Conservation (phyloP, 2,329 filamentous ascomycete species). For the Fusarium sp. region DNA sequence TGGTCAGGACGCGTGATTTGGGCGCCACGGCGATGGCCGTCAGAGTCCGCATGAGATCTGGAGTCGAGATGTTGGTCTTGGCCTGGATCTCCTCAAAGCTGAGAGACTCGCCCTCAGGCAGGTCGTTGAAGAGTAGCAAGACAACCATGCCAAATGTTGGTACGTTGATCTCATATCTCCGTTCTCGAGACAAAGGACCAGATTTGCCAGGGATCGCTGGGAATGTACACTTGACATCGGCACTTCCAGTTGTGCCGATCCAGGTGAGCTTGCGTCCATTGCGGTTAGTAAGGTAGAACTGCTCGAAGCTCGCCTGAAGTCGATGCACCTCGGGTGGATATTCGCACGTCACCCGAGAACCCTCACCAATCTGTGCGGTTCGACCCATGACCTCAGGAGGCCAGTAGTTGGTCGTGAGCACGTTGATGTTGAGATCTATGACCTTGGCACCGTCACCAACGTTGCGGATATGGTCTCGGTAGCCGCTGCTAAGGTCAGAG, state of each 20-base stretch:
- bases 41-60: conserved; percentile 78
- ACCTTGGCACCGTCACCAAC: conserved; percentile 58
- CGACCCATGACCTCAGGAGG: conserved; percentile 85
- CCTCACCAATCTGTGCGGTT: conserved; percentile 59
- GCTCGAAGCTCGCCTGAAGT: conserved; percentile 83
- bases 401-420: conserved; percentile 95
- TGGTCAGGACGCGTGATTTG: conserved; percentile 81
- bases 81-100: conserved; percentile 81
- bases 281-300: conserved; percentile 86
- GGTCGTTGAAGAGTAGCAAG: conserved; percentile 85
- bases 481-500: conserved; percentile 78
- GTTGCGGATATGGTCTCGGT: conserved; percentile 70
- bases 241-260: conserved; percentile 74
- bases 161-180: conserved; percentile 88
- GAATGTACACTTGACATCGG: conserved; percentile 84
- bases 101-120: conserved; percentile 61
- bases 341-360: conserved; percentile 60
- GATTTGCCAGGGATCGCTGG: conserved; percentile 75
- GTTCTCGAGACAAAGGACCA: conserved; percentile 65
- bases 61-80: conserved; percentile 76
- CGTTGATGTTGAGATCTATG: conserved; percentile 81
- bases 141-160: conserved; percentile 93
- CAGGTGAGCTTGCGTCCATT: conserved; percentile 89
- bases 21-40: conserved; percentile 83
- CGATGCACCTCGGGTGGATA: conserved; percentile 78